Percentiles rank a stretch among this genome's conserved stretches.
These are phyloP conservation scores for Phlegmacium glaucopus DNA, from an alignment of 768 basidiomycete genomes.

Conservation along the genomic window DNA sequence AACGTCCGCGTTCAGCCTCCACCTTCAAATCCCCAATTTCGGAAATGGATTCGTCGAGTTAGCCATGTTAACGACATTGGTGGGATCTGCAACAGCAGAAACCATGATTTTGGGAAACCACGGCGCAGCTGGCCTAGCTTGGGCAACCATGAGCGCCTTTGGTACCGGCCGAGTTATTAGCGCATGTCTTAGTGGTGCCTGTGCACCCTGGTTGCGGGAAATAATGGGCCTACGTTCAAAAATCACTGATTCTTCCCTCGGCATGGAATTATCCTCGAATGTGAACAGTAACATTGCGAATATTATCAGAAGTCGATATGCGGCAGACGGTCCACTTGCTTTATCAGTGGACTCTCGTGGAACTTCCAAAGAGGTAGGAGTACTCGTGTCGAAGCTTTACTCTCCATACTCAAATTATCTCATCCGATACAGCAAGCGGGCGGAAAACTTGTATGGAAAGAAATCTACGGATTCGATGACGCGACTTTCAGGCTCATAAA, in stretches of 20 bases:
- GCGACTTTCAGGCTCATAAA: constrained; percentile 14
- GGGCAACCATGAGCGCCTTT: constrained; percentile 27
- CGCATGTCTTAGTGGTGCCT: constrained; percentile 21
- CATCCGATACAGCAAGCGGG: background rate
- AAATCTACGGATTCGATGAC: constrained; percentile 23
- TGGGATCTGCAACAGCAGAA: constrained; percentile 23
- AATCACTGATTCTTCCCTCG: constrained; percentile 19
- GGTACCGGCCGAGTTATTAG: constrained; percentile 20
- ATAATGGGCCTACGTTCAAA: constrained; percentile 21
- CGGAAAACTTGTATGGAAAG: constrained; percentile 8
- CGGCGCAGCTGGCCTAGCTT: constrained; percentile 25
- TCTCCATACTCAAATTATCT: background rate
- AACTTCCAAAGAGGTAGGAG: background rate
- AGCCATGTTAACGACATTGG: constrained; percentile 16
- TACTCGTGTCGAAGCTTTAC: background rate
- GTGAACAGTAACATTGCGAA: constrained; percentile 1
- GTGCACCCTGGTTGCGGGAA: constrained; percentile 29
- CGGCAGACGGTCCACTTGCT: constrained; percentile 6
- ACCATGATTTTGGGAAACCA: constrained; percentile 22
- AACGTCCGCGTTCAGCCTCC: background rate
- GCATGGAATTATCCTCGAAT: constrained; percentile 15
- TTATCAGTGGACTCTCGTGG: constrained; percentile 5
- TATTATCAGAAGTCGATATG: constrained; percentile 3
- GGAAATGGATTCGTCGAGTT: constrained; percentile 6
- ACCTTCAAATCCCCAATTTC: background rate